Evolutionary conservation across 257 asterid genomes (phyloP), one percentile per base, ranked within the genome.

Genomic region (Capsicum chinense): DNA sequence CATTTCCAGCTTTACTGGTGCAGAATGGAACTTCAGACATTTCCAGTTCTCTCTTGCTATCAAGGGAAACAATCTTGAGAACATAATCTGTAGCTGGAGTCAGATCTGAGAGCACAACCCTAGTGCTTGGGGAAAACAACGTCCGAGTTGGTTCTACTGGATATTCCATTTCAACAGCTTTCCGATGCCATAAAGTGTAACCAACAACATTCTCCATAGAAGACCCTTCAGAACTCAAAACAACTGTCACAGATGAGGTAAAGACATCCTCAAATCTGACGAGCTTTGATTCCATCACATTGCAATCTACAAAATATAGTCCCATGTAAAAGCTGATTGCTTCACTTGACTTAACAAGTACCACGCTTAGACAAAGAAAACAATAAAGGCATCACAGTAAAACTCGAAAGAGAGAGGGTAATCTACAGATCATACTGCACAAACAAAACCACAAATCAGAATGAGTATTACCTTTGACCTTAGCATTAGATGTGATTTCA

Each of bases 111-210:
- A 95, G 90, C n/a, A 85, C 52, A 79, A 87, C 89, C 88, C 87
- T 92, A 15, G 93, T 86, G 66, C 79, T 88, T 1, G 95, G 93
- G 39, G 88, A 81, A 37, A 90, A 92, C 86, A 92, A 84, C 73
- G 91, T 92, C 85, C 94, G 87, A 69, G 93, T 90, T 64, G 98
- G 95, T 64, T 93, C 91, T 17, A 85, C 47, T 3, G 96, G 95
- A 83, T 92, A 95, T 81, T 83, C 87, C 66, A 58, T 64, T 39
- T 92, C 97, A 71, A 85, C 90, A 35, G 89, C 92, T 86, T 91
- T 93, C 37, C 98, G 90, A 83, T 93, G 94, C 98, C 98, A 95
- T 80, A 95, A 66, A 42, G 86, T 84, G 83, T 84, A 87, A 47
- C 88, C 76, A 15, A 84, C 85, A 6, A 67, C 84, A 60, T 87